phyloP scores from a whole-genome alignment of 441 rosid species.

The Iberis amara region DNA sequence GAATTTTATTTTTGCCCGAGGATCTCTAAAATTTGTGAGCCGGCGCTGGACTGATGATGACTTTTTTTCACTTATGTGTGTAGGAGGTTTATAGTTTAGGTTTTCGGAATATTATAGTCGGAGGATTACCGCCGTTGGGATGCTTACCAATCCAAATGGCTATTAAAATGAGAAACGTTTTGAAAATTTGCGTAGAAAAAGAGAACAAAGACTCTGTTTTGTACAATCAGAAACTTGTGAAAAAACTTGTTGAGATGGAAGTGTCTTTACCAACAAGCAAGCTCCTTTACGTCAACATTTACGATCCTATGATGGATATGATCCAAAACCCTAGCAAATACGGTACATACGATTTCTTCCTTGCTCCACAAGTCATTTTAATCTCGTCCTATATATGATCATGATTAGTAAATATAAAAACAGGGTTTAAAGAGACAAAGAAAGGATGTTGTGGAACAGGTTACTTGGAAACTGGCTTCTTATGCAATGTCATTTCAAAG shows the following conservation, averaged over 20 bases:
- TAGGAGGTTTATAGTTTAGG: constrained; percentile 43
- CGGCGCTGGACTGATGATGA: no score
- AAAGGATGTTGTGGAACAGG: constrained; percentile 45
- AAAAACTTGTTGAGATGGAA: constrained; percentile 32
- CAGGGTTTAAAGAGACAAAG: constrained; percentile 30
- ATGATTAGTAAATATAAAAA: background rate
- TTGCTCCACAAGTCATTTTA: background rate
- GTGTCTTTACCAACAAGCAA: constrained; percentile 34
- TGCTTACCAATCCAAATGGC: constrained; percentile 57
- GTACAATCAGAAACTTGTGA: constrained; percentile 49
- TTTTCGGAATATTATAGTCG: constrained; percentile 35
- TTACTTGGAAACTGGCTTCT: constrained; percentile 24
- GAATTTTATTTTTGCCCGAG: no score
- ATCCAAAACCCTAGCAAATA: constrained; percentile 39
- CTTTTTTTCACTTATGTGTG: no score
- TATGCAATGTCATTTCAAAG: constrained; percentile 32
- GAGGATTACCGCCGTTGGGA: constrained; percentile 52
- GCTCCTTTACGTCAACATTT: constrained; percentile 35
- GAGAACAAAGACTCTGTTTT: constrained; percentile 43
- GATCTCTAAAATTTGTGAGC: no score
- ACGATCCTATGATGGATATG: constrained; percentile 40
- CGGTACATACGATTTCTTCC: constrained; percentile 26
- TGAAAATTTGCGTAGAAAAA: constrained; percentile 32
- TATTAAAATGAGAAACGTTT: constrained; percentile 11
- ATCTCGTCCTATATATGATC: no score